These are phyloP conservation scores for Colletotrichum echinochloae DNA, from an alignment of 2,329 filamentous ascomycete species.

Conservation along the genomic window DNA sequence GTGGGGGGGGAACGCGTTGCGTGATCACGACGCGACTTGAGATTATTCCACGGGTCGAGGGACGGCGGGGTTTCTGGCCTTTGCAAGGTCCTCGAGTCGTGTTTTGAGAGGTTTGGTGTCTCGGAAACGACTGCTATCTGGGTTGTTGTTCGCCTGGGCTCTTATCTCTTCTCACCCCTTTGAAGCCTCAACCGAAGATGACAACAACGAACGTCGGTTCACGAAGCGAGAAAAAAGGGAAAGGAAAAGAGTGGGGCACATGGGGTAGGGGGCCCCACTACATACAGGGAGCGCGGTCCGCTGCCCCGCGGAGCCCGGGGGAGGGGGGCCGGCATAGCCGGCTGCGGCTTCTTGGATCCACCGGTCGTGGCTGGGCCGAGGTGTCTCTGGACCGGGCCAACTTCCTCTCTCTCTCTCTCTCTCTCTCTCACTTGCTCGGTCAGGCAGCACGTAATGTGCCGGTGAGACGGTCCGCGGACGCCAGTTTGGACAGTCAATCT, in stretches of 20 bases:
- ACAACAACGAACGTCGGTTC: neutral
- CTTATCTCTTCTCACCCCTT: neutral
- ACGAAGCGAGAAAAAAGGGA: slow-evolving; percentile 3
- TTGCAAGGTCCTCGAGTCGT: neutral
- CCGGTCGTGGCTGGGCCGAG: neutral
- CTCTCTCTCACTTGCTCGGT: too few relatives aligned
- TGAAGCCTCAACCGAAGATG: slow-evolving; percentile 15
- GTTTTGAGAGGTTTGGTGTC: neutral
- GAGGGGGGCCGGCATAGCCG: neutral
- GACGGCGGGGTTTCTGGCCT: neutral
- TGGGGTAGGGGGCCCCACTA: neutral
- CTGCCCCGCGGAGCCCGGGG: slow-evolving; percentile 6
- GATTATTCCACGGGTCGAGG: slow-evolving; percentile 1
- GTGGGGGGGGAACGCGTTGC: neutral
- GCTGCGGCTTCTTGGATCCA: neutral
- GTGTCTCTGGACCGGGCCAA: neutral
- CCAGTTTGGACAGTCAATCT: neutral
- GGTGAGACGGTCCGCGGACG: too few relatives aligned
- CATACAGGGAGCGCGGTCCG: neutral
- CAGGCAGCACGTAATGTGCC: neutral
- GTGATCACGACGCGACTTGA: slow-evolving; percentile 10
- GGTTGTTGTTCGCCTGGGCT: slow-evolving; percentile 16
- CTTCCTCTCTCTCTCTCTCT: too few relatives aligned
- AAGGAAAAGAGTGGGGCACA: slow-evolving; percentile 2
- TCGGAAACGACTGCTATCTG: neutral